Base-by-base conservation (phyloP, 148 eudicot species). In the Tetragonia tetragonoides region DNA sequence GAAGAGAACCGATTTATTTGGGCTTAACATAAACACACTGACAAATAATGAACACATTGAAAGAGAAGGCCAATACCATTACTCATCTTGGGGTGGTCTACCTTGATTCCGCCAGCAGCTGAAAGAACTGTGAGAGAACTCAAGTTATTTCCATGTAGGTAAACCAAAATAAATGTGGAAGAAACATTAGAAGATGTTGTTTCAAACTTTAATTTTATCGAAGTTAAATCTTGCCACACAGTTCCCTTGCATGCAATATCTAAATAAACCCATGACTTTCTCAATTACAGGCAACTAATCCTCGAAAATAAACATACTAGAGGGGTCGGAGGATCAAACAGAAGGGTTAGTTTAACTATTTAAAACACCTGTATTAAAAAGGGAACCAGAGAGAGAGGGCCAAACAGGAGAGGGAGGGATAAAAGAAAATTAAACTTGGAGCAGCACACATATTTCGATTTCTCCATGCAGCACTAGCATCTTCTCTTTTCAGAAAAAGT, bases 101-200 rank as follows among this genome's bases (percentile, higher is more conserved):
- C 88, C 82, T 89, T 90, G 88, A 94, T 94, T 74, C 98, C 98
- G 18, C 98, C 98, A 71, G 97, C 82, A 78, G 98, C 98, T 49
- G 98, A 94, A 74, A 94, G 91, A 83, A 94, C 98, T 94, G 95
- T 73, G 23, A 82, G 15, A 72, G 20, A 82, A 70, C 24, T 60
- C 8, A 20, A 18, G 3, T 21, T 38, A 21, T 42, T 70, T 46
- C 24, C 6, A 3, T 54, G 34, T 70, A 6, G 38, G 24, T 24
- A 9, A 64, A 42, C 42, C 14, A 2, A 17, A 21, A 17, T 17
- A 54, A 18, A 12, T 0, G 23, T 59, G 67, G 73, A 77, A 57
- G 23, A 38, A 10, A 2, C 8, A 23, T 18, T 56, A 42, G 16
- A 77, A 10, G 41, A 1, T 77, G 57, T 41, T 14, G 17, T 28